phyloP scores from a whole-genome alignment of 2,329 filamentous ascomycete species.

The Periconia digitata region DNA sequence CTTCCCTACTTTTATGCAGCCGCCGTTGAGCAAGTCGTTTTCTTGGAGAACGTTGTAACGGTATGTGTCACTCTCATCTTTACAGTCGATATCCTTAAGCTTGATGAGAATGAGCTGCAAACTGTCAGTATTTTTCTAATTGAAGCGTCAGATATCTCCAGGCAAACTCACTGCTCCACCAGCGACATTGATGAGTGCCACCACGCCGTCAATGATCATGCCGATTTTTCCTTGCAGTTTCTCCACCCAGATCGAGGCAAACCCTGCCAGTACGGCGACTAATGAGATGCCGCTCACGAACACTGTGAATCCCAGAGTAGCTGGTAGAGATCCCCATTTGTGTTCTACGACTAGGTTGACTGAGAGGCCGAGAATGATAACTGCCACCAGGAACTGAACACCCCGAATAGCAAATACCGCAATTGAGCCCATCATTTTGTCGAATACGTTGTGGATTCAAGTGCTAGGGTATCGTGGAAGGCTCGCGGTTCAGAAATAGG shows the following conservation, averaged over 20 bases:
- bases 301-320: conserved; percentile 13
- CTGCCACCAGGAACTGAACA: conserved; percentile 22
- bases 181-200: not conserved
- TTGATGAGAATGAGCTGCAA: conserved; percentile 23
- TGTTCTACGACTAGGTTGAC: conserved; percentile 21
- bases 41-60: conserved; percentile 1
- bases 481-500: too few species aligned
- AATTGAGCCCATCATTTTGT: too few species aligned
- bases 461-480: too few species aligned
- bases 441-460: too few species aligned
- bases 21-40: conserved; percentile 23
- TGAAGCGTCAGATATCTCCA: not conserved
- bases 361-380: conserved; percentile 23
- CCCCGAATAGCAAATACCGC: conserved; percentile 21
- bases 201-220: conserved; percentile 11
- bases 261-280: conserved; percentile 17
- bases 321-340: conserved; percentile 10
- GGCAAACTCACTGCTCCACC: conserved; percentile 1
- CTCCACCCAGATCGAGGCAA: conserved; percentile 15
- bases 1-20: conserved; percentile 7
- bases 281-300: conserved; percentile 22
- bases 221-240: conserved; percentile 17
- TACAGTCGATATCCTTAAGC: conserved; percentile 16
- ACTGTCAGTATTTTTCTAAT: not conserved
- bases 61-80: not conserved